Percentiles rank a stretch among this genome's conserved stretches.
These are phyloP conservation scores for Pinus albicaulis DNA, from an alignment of 75 land plant species.

Conservation along the genomic window DNA sequence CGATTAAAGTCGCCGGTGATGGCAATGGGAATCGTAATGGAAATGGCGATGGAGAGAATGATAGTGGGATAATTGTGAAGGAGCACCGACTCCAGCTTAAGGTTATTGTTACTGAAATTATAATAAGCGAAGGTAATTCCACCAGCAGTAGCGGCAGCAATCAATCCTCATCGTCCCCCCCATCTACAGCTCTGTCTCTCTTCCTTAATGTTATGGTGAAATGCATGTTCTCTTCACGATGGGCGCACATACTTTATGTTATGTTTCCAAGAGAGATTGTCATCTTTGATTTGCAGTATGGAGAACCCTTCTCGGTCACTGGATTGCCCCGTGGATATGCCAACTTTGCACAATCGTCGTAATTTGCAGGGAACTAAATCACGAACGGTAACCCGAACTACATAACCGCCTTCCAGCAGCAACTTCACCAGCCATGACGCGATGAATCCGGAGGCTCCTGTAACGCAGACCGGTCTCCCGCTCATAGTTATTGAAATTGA, in stretches of 20 bases:
- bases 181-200: conserved; percentile 54
- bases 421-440: neutral
- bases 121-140: conserved; percentile 31
- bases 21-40: neutral
- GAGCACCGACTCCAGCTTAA: conserved; percentile 38
- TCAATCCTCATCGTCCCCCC: conserved; percentile 12
- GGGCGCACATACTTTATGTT: conserved; percentile 64
- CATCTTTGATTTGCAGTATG: conserved; percentile 85
- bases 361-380: no score
- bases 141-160: neutral
- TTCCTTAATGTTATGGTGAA: conserved; percentile 44
- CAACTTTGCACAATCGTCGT: no score
- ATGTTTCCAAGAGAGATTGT: conserved; percentile 81
- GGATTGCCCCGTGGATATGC: conserved; percentile 75
- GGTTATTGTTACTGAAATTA: conserved; percentile 30
- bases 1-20: conserved; percentile 42
- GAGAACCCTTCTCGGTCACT: conserved; percentile 45
- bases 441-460: conserved; percentile 20
- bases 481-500: neutral
- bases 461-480: conserved; percentile 7
- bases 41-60: conserved; percentile 27
- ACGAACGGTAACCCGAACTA: neutral
- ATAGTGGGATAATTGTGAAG: conserved; percentile 28
- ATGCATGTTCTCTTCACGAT: conserved; percentile 70
- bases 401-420: conserved; percentile 22